Percentiles rank a stretch among this genome's conserved stretches.
phyloP scores from a whole-genome alignment of 2,329 filamentous ascomycete genomes.

The Ascochyta clinopodiicola region DNA sequence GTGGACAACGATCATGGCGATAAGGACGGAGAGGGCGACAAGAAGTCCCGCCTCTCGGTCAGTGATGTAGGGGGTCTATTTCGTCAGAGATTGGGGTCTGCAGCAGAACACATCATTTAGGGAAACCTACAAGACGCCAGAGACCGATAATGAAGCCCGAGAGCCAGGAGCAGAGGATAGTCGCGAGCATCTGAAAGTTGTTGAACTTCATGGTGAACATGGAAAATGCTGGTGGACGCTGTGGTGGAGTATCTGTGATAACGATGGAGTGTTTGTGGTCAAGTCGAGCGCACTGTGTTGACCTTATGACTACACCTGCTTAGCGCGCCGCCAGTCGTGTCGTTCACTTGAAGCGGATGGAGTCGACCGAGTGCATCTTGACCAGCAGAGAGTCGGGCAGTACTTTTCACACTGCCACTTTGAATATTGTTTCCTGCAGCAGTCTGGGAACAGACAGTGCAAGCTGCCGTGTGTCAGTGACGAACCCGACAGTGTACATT shows the following conservation, averaged over 20 bases:
- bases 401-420: neutral
- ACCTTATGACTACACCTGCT: neutral
- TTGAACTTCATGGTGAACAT: neutral
- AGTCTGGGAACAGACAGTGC: neutral
- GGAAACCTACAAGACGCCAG: neutral
- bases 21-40: constrained; percentile 8
- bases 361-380: neutral
- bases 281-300: neutral
- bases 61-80: neutral
- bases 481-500: neutral
- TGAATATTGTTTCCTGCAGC: neutral
- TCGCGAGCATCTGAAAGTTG: neutral
- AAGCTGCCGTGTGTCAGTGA: neutral
- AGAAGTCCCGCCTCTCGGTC: neutral
- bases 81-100: neutral
- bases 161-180: neutral
- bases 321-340: neutral
- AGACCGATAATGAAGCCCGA: neutral
- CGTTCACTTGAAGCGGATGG: neutral
- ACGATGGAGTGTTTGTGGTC: neutral
- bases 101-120: too few relatives aligned
- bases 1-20: constrained; percentile 1
- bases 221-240: neutral
- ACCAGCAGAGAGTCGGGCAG: neutral
- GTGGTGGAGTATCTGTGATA: neutral